Conservation (phyloP, 768 basidiomycete species). For the Hypsizygus marmoreus region DNA sequence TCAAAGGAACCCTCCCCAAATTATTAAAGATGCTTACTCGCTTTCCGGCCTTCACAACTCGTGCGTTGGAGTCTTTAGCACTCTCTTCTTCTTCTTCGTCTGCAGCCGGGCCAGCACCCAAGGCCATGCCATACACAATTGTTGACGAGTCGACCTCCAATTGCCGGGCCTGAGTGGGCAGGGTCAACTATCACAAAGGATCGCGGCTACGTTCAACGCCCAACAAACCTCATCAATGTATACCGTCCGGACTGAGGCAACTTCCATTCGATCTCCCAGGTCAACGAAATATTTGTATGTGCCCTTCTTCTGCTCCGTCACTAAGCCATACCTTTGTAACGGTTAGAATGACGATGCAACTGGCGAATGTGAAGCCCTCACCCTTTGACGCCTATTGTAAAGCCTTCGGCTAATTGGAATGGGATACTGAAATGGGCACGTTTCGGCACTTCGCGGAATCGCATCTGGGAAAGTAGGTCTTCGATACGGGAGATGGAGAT, state of each 20-base stretch:
- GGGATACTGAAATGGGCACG: constrained; percentile 82
- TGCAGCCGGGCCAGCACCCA: constrained; percentile 33
- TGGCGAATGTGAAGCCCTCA: constrained; percentile 32
- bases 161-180: constrained; percentile 39
- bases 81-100: constrained; percentile 45
- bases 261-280: constrained; percentile 74
- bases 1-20: background rate
- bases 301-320: constrained; percentile 88
- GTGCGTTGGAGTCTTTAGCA: constrained; percentile 32
- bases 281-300: constrained; percentile 82
- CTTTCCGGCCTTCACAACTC: constrained; percentile 51
- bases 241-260: constrained; percentile 66
- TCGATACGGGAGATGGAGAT: constrained; percentile 78
- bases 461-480: constrained; percentile 79
- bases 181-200: constrained; percentile 2
- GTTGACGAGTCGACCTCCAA: constrained; percentile 46
- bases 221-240: constrained; percentile 74
- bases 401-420: constrained; percentile 71
- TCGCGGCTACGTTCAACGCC: background rate
- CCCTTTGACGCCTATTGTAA: constrained; percentile 84
- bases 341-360: background rate
- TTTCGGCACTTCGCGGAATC: constrained; percentile 81
- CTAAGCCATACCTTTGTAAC: constrained; percentile 71
- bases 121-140: constrained; percentile 46
- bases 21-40: constrained; percentile 41